These are phyloP conservation scores for Tremella yokohamensis DNA, from an alignment of 768 basidiomycete genomes.

Conservation along the genomic window DNA sequence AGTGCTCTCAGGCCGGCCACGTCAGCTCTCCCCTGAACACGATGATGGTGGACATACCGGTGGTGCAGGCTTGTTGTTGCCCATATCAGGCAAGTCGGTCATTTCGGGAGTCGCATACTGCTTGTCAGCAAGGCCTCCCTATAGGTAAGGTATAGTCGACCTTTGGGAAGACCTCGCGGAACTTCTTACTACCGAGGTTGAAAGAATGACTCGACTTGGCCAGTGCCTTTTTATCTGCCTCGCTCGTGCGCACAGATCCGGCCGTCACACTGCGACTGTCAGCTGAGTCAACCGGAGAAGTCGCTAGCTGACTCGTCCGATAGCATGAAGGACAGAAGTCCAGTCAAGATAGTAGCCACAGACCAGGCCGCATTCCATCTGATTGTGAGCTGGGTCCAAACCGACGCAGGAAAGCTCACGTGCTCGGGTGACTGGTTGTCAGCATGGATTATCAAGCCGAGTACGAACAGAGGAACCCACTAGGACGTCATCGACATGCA, in stretches of 20 bases:
- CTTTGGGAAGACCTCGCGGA: slow-evolving; percentile 79
- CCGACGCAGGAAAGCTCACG: slow-evolving; percentile 20
- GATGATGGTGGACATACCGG: slow-evolving; percentile 22
- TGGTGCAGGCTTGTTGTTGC: slow-evolving; percentile 48
- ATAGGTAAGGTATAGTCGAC: slow-evolving; percentile 57
- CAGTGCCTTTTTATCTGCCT: slow-evolving; percentile 70
- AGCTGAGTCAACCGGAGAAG: neutral
- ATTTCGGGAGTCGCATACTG: slow-evolving; percentile 68
- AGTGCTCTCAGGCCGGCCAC: slow-evolving; percentile 10
- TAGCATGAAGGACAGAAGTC: slow-evolving; percentile 56
- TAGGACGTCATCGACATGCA: slow-evolving; percentile 81
- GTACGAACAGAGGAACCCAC: slow-evolving; percentile 21
- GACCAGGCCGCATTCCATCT: slow-evolving; percentile 50
- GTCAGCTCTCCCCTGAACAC: slow-evolving; percentile 6
- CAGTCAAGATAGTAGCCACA: slow-evolving; percentile 70
- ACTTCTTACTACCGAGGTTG: slow-evolving; percentile 75
- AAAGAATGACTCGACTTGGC: slow-evolving; percentile 77
- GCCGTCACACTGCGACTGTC: slow-evolving; percentile 67
- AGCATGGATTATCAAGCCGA: neutral
- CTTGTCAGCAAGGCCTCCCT: slow-evolving; percentile 2
- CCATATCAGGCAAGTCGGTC: slow-evolving; percentile 90
- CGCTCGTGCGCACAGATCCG: slow-evolving; percentile 76
- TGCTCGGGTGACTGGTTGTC: slow-evolving; percentile 39
- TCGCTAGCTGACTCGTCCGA: slow-evolving; percentile 32
- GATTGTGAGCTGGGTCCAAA: slow-evolving; percentile 5